A percentile compares a stretch with the other conserved stretches of the same genome.
These are phyloP conservation scores for Bassia scoparia DNA, from an alignment of 148 eudicot species.

Conservation along the genomic window DNA sequence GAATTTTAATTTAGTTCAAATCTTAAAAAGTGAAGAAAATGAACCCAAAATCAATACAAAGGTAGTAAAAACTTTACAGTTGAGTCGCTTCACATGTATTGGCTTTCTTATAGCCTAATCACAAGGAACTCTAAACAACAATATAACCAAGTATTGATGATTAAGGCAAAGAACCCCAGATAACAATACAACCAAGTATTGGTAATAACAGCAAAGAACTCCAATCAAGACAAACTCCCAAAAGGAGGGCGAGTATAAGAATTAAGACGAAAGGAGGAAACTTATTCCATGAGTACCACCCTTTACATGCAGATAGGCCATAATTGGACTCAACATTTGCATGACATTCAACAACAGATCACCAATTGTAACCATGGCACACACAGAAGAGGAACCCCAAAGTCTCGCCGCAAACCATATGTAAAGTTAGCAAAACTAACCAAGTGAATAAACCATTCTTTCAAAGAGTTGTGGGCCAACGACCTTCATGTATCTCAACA, in stretches of 20 bases:
- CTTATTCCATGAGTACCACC: background rate
- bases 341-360: background rate
- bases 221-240: background rate
- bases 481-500: slow-evolving; percentile 50
- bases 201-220: background rate
- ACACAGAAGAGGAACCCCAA: background rate
- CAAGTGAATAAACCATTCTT: slow-evolving; percentile 61
- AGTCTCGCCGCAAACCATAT: background rate
- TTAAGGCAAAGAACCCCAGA: background rate
- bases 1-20: no score
- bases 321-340: background rate
- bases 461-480: slow-evolving; percentile 69
- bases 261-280: background rate
- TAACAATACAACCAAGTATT: background rate
- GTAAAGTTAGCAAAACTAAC: background rate
- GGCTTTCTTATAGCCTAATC: background rate
- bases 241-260: background rate
- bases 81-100: background rate
- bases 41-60: background rate
- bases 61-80: background rate
- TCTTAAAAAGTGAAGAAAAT: background rate
- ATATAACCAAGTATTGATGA: background rate
- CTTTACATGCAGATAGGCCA: background rate
- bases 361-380: background rate
- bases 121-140: background rate